These are phyloP conservation scores for Fragaria ananassa DNA, from an alignment of 306 rosid genomes.

Conservation along the genomic window DNA sequence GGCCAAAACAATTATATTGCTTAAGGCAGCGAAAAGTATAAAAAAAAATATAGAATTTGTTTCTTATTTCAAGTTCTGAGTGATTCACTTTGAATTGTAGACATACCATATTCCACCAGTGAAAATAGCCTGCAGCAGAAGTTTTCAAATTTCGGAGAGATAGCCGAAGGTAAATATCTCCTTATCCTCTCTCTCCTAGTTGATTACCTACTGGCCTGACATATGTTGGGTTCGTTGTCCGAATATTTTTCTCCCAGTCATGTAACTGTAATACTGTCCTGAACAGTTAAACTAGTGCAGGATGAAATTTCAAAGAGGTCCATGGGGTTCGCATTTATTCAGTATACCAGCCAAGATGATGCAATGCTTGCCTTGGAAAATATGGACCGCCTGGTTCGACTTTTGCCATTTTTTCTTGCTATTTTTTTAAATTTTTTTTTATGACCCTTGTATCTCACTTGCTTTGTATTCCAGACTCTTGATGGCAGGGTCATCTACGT, in stretches of 20 bases:
- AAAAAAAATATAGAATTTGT: neutral
- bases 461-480: conserved; percentile 35
- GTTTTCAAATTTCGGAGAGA: conserved; percentile 75
- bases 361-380: conserved; percentile 84
- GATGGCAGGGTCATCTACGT: conserved; percentile 63
- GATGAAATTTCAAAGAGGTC: conserved; percentile 51
- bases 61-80: conserved; percentile 11
- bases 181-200: conserved; percentile 5
- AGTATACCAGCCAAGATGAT: conserved; percentile 65
- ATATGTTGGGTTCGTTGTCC: neutral
- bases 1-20: too few species aligned
- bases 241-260: neutral
- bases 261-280: conserved; percentile 1
- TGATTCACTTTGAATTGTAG: conserved; percentile 41
- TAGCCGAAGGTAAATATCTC: conserved; percentile 67
- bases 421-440: neutral
- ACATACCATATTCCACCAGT: conserved; percentile 68
- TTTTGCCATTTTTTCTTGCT: neutral
- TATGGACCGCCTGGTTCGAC: conserved; percentile 80
- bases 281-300: conserved; percentile 60
- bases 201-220: neutral
- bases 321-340: conserved; percentile 86
- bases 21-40: neutral
- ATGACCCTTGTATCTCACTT: conserved; percentile 13
- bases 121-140: conserved; percentile 59